Evolutionary conservation across 2,329 filamentous ascomycete genomes (phyloP).

Genomic region (Aspergillus unguis): DNA sequence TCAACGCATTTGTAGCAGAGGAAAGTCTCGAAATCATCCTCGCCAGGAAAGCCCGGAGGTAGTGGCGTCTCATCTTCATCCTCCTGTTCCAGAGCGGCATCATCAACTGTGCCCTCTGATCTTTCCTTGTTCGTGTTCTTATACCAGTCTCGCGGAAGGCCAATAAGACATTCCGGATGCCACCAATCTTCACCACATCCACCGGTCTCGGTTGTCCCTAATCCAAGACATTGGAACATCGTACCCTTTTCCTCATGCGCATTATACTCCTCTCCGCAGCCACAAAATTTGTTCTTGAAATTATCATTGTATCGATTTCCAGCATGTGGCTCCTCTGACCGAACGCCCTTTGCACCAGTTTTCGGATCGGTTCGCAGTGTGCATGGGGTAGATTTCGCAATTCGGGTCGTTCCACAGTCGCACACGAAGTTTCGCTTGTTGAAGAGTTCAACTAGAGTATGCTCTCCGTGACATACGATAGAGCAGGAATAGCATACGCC

Average conservation of each 20-base stretch:
- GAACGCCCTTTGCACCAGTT: conserved; percentile 76
- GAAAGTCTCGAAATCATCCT: conserved; percentile 85
- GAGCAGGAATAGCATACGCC: conserved; percentile 96
- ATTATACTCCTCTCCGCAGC: conserved; percentile 83
- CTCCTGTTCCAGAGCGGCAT: conserved; percentile 21
- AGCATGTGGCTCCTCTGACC: conserved; percentile 66
- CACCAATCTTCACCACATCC: conserved; percentile 98
- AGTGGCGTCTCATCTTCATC: conserved; percentile 59
- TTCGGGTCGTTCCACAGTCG: conserved; percentile 86
- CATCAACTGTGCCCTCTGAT: conserved; percentile 24
- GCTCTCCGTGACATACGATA: conserved; percentile 93
- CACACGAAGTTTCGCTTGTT: conserved; percentile 93
- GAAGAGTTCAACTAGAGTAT: conserved; percentile 92
- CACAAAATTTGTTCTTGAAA: conserved; percentile 88
- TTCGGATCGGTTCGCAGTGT: conserved; percentile 67
- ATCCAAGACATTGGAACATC: conserved; percentile 94
- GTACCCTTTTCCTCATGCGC: conserved; percentile 86
- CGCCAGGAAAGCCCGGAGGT: conserved; percentile 80
- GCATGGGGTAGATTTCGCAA: conserved; percentile 69
- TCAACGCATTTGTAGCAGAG: conserved; percentile 93
- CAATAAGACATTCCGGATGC: conserved; percentile 88
- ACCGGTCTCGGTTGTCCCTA: conserved; percentile 74
- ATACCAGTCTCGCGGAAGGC: conserved; percentile 68
- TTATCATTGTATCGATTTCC: conserved; percentile 93
- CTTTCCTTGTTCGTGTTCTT: conserved; percentile 21